A percentile compares a stretch with the other conserved stretches of the same genome.
These are phyloP conservation scores for Cicer arietinum DNA, from an alignment of 306 rosid genomes.

Conservation along the genomic window DNA sequence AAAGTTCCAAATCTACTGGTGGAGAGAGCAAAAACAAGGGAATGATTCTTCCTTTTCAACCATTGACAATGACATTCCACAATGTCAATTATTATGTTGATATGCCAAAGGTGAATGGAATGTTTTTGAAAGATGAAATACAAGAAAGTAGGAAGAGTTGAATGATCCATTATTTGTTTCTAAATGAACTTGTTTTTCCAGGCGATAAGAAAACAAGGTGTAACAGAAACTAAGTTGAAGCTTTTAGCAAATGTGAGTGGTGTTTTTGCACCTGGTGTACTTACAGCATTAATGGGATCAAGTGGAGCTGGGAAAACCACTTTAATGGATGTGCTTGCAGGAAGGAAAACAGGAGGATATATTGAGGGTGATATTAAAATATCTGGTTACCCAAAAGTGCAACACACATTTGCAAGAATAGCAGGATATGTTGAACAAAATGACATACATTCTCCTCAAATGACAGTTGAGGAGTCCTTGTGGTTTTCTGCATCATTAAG, in stretches of 20 bases:
- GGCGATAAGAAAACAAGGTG: not conserved
- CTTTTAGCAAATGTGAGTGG: slow-evolving; percentile 15
- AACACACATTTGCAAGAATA: slow-evolving; percentile 1
- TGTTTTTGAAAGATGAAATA: not conserved
- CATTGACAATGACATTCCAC: slow-evolving; percentile 19
- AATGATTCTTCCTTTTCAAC: slow-evolving; percentile 64
- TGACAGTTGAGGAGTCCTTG: slow-evolving; percentile 4
- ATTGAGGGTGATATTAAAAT: slow-evolving; percentile 8
- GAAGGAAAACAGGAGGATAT: slow-evolving; percentile 22
- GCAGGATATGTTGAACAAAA: not conserved
- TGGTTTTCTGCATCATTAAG: slow-evolving; percentile 18
- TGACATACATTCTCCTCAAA: slow-evolving; percentile 25
- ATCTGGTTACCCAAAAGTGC: not conserved
- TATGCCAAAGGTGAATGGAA: not conserved
- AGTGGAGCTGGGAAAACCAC: slow-evolving; percentile 18
- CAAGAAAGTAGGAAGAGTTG: slow-evolving; percentile 1
- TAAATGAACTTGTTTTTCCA: not conserved
- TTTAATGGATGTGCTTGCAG: slow-evolving; percentile 17
- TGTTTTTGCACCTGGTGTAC: slow-evolving; percentile 11
- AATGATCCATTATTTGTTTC: not conserved
- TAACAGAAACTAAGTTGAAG: slow-evolving; percentile 16
- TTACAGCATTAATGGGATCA: slow-evolving; percentile 20
- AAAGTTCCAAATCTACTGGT: slow-evolving; percentile 4
- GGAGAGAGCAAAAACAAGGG: slow-evolving; percentile 59
- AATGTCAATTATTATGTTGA: slow-evolving; percentile 19